phyloP scores from a whole-genome alignment of 768 basidiomycete genomes.

The Podaxis sp. region DNA sequence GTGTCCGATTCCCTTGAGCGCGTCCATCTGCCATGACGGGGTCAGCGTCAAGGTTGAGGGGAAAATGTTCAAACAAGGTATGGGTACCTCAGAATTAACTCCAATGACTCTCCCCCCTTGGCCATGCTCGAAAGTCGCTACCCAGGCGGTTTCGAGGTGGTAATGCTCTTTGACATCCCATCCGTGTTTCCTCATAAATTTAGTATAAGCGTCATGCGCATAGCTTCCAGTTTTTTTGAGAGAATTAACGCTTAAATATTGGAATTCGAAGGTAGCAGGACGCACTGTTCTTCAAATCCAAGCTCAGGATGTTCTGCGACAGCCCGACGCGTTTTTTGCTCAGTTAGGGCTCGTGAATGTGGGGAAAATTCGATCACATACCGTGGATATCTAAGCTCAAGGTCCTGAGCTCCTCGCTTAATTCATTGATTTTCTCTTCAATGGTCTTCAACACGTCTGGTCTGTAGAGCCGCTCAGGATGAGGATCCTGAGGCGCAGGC shows the following conservation, averaged over 20 bases:
- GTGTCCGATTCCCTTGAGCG: conserved; percentile 60
- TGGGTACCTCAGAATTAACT: conserved; percentile 70
- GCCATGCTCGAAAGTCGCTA: conserved; percentile 64
- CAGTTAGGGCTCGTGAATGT: background rate
- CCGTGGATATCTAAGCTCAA: conserved; percentile 77
- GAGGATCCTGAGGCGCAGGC: conserved; percentile 33
- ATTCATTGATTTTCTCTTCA: conserved; percentile 48
- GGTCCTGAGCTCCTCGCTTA: conserved; percentile 54
- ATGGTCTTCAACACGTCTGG: conserved; percentile 65
- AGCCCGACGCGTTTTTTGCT: background rate
- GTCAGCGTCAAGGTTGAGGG: background rate
- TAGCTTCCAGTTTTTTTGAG: conserved; percentile 38
- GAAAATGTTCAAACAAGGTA: background rate
- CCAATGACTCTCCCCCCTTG: conserved; percentile 70
- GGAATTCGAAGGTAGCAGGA: background rate
- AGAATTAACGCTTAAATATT: background rate
- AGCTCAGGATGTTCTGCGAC: conserved; percentile 68
- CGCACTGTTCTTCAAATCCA: conserved; percentile 65
- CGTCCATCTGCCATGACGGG: conserved; percentile 52
- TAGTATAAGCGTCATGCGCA: conserved; percentile 70
- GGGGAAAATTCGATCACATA: conserved; percentile 25
- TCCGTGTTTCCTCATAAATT: conserved; percentile 65
- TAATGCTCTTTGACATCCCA: conserved; percentile 64
- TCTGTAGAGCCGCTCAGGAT: conserved; percentile 40
- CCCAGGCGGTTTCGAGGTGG: conserved; percentile 73